These are phyloP conservation scores for Penicillium frequentans DNA, from an alignment of 2,329 filamentous ascomycete genomes.

Conservation along the genomic window DNA sequence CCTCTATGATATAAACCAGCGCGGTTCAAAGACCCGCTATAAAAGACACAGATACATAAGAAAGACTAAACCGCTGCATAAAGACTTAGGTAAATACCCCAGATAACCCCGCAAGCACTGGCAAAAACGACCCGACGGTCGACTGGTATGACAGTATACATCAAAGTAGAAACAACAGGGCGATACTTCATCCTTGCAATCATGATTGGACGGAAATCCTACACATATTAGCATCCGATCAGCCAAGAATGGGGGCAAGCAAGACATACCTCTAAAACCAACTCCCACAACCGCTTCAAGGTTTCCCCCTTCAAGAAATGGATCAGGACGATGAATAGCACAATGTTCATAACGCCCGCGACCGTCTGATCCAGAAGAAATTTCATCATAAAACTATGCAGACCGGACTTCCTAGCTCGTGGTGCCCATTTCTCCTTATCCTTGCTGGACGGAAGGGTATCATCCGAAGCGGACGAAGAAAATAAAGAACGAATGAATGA, in stretches of 20 bases:
- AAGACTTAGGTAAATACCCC: slow-evolving; percentile 75
- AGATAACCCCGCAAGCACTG: slow-evolving; percentile 69
- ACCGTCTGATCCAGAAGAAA: slow-evolving; percentile 60
- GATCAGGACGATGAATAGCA: slow-evolving; percentile 58
- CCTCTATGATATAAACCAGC: background rate
- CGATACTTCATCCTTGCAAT: slow-evolving; percentile 71
- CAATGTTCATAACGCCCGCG: slow-evolving; percentile 57
- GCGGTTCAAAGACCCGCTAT: background rate
- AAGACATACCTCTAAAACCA: slow-evolving; percentile 33
- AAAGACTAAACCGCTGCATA: slow-evolving; percentile 45
- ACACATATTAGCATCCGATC: background rate
- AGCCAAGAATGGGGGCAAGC: background rate
- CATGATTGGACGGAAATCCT: slow-evolving; percentile 66
- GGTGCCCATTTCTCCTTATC: slow-evolving; percentile 24
- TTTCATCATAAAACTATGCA: slow-evolving; percentile 51
- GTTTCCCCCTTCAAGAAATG: slow-evolving; percentile 41
- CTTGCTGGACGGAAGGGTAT: slow-evolving; percentile 16
- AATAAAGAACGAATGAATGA: slow-evolving; percentile 11
- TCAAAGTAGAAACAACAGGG: slow-evolving; percentile 68
- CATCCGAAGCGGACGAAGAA: slow-evolving; percentile 5
- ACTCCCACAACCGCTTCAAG: slow-evolving; percentile 27
- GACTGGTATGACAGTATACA: slow-evolving; percentile 71
- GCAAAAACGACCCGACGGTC: slow-evolving; percentile 69
- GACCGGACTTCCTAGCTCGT: slow-evolving; percentile 39
- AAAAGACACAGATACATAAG: background rate